These are phyloP conservation scores for Leishmania major DNA, from an alignment of 208 protist genomes.

Conservation along the genomic window DNA sequence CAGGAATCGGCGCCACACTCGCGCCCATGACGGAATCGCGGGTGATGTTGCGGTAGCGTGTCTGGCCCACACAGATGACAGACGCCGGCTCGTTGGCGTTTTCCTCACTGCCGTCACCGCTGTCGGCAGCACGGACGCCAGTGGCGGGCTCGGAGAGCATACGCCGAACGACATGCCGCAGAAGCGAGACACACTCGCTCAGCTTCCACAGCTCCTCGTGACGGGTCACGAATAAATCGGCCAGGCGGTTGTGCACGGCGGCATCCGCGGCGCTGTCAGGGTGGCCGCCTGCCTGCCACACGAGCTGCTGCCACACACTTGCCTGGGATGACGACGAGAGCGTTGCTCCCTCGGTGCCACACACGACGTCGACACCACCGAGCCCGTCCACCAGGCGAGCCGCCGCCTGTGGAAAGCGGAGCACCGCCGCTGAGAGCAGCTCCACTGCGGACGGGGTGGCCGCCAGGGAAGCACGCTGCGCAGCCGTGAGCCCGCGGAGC, in stretches of 20 bases:
- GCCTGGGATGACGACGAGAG: conserved; percentile 14
- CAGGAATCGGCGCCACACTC: conserved; percentile 49
- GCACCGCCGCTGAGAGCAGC: conserved; percentile 56
- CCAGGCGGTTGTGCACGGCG: conserved; percentile 27
- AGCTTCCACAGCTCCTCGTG: conserved; percentile 84
- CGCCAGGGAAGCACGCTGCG: conserved; percentile 33
- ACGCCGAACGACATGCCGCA: conserved; percentile 19
- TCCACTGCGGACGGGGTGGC: conserved; percentile 41
- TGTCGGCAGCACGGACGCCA: background rate
- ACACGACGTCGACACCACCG: conserved; percentile 36
- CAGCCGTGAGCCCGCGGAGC: conserved; percentile 47
- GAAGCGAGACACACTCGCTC: conserved; percentile 33
- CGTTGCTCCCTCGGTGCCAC: conserved; percentile 16
- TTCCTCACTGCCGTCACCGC: background rate
- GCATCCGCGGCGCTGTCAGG: conserved; percentile 6
- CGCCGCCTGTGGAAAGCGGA: conserved; percentile 60
- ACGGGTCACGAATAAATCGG: conserved; percentile 58
- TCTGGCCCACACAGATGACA: background rate
- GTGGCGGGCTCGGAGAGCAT: conserved; percentile 7
- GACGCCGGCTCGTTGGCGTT: background rate
- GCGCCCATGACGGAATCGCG: conserved; percentile 44
- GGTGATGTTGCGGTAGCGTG: conserved; percentile 33
- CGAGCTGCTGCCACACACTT: conserved; percentile 5
- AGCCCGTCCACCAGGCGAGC: conserved; percentile 57
- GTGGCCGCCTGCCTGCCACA: conserved; percentile 4